Evolutionary conservation across 768 basidiomycete genomes (phyloP), one percentile per base, ranked within the genome.

Genomic region (Suillus variegatus): DNA sequence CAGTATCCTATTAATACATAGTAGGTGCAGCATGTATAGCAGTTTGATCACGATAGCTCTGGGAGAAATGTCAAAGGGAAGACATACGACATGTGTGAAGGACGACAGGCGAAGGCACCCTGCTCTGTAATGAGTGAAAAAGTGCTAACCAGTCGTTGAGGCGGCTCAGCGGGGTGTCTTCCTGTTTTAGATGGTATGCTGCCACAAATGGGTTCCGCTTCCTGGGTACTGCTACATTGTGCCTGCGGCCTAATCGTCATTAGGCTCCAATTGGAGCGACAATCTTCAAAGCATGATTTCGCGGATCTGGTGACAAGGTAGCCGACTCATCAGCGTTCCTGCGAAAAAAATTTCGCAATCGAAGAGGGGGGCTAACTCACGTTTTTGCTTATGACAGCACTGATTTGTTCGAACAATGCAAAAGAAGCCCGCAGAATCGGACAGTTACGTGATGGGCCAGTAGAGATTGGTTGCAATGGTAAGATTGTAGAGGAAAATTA

Each of bases 321-420:
- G 60, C 54, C 28, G 32, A 0, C n/a, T n/a, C 58, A 60, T 66
- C 38, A 65, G 60, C 40, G 44, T 41, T 18, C n/a, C n/a, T 66
- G 52, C 35, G 61, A 43, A 63, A 60, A 61, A 63, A 63, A 22
- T 28, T 44, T 38, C 25, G 46, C 4, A 38, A 56, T 57, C 20
- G n/a, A 22, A 56, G 61, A 36, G 55, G 62, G n/a, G 56, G 64
- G 61, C 41, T 32, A 55, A 88, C 89, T 81, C 78, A 90, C 89
- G 67, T 89, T 90, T 71, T 84, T 87, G 82, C 85, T 89, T 70
- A 90, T 85, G 68, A 90, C 85, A 63, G 88, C 80, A 75, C 89
- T 90, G 74, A 70, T 51, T 8, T 55, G 52, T 65, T 65, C 47
- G 55, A 40, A 43, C 47, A 36, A 58, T 13, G 63, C 40, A 64